Base-by-base conservation (phyloP, 495 filamentous ascomycete genomes). In the Daldinia bambusicola region DNA sequence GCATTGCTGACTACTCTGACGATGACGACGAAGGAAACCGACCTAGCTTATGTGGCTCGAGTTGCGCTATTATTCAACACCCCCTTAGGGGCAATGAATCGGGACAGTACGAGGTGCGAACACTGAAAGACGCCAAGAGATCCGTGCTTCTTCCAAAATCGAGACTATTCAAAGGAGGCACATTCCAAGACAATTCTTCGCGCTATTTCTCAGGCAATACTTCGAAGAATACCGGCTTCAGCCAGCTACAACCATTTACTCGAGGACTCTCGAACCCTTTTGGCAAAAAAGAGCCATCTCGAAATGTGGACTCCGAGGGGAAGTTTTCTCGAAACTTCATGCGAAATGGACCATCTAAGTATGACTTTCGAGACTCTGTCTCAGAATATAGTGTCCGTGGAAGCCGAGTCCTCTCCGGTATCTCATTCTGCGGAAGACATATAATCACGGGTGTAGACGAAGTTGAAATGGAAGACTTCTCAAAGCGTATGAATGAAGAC, bases 1-100 rank as follows among this genome's bases (percentile, higher is more conserved):
- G 80, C 43, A 70, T 82, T 37, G 81, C 80, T 0, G 72, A 79
- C 51, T 78, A 66, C 38, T 82, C 80, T 0, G 79, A 83, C 22
- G 63, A 83, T 16, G 63, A 59, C 22, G 61, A 65, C 26, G 58
- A 74, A 16, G 30, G 8, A 4, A 37, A 38, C 20, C 32, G 22
- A 6, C 48, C 51, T 20, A 61, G 73, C 34, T 51, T 16, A 3
- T 74, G 72, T 41, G 40, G 62, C 20, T 79, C 75, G 2, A 67
- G 58, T 1, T 73, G 76, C 6, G 72, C 61, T 5, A 75, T 81
- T n/a, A 7, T 81, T 3, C 71, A 74, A 31, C 72, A 74, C 36
- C 76, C 74, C 0, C 51, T 45, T 2, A 37, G 20, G 4, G 57
- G 61, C 3, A 45, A 36, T 5, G 34, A 32, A 3, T 34, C 55